Percentiles rank a stretch among this genome's conserved stretches.
Evolutionary conservation across 352 stramenopile species (phyloP).

Genomic region (Phytophthora sp.): DNA sequence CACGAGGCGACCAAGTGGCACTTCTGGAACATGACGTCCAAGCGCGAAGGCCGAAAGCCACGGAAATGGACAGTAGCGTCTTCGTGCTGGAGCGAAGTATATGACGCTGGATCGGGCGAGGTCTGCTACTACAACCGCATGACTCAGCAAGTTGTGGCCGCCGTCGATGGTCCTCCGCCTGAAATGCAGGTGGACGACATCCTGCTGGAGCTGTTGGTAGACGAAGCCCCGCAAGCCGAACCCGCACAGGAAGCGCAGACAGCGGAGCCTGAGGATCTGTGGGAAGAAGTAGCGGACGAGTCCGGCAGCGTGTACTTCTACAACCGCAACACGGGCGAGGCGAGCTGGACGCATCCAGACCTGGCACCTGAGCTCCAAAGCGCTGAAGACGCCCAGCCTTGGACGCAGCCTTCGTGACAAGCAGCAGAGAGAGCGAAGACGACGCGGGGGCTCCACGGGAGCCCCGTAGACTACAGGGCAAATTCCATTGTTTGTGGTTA

Average conservation of each 20-base stretch:
- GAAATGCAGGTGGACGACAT: conserved; percentile 80
- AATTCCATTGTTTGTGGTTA: conserved; percentile 16
- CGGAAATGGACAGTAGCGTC: conserved; percentile 62
- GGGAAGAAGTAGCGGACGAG: conserved; percentile 79
- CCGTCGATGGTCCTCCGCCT: conserved; percentile 45
- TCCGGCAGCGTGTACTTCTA: conserved; percentile 77
- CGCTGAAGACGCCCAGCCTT: not conserved
- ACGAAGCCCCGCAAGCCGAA: conserved; percentile 10
- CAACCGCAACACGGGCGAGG: conserved; percentile 59
- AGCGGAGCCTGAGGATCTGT: conserved; percentile 29
- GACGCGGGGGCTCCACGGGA: not conserved
- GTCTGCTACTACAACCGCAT: conserved; percentile 80
- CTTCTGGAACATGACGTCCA: conserved; percentile 63
- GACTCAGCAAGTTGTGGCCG: conserved; percentile 64
- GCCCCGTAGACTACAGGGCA: conserved; percentile 9
- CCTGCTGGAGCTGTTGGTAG: conserved; percentile 65
- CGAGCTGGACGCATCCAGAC: conserved; percentile 61
- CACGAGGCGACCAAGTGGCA: conserved; percentile 86
- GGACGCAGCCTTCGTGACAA: not conserved
- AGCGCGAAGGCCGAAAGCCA: conserved; percentile 40
- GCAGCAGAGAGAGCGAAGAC: no score
- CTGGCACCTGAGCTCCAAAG: not conserved
- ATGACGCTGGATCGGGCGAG: conserved; percentile 61
- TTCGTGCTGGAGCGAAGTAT: conserved; percentile 79
- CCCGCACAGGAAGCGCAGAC: not conserved